Evolutionary conservation across 345 rosid genomes (phyloP).

Genomic region (Salix brachista): DNA sequence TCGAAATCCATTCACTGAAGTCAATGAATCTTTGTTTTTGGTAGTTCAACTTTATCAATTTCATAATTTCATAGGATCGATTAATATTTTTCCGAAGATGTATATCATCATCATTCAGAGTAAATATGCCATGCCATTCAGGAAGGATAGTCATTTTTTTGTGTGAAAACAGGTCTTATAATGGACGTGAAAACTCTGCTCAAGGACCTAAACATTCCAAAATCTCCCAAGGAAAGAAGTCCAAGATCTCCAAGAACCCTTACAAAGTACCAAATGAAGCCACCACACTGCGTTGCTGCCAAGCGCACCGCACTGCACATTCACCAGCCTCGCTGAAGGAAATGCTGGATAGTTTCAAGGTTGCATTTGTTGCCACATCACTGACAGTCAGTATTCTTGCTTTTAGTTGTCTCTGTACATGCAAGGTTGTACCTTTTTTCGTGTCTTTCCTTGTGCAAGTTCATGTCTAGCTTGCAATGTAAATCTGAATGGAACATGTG

Average conservation of each 20-base stretch:
- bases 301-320: constrained; percentile 13
- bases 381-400: background rate
- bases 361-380: background rate
- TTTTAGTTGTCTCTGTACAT: background rate
- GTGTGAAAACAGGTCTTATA: constrained; percentile 1
- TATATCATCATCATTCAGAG: background rate
- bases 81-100: background rate
- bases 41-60: background rate
- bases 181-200: constrained; percentile 15
- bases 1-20: background rate
- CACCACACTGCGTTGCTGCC: background rate
- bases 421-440: background rate
- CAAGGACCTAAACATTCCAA: constrained; percentile 11
- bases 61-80: background rate
- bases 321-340: constrained; percentile 34
- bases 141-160: background rate
- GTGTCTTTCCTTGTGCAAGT: background rate
- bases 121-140: background rate
- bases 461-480: background rate
- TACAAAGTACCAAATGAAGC: constrained; percentile 18
- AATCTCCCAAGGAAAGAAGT: constrained; percentile 1
- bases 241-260: constrained; percentile 7
- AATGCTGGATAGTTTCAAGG: background rate
- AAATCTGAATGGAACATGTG: background rate
- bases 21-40: too few species aligned